Percentiles rank a stretch among this genome's conserved stretches.
Evolutionary conservation across 2,329 filamentous ascomycete genomes (phyloP).

Genomic region (Cladophialophora bantiana): DNA sequence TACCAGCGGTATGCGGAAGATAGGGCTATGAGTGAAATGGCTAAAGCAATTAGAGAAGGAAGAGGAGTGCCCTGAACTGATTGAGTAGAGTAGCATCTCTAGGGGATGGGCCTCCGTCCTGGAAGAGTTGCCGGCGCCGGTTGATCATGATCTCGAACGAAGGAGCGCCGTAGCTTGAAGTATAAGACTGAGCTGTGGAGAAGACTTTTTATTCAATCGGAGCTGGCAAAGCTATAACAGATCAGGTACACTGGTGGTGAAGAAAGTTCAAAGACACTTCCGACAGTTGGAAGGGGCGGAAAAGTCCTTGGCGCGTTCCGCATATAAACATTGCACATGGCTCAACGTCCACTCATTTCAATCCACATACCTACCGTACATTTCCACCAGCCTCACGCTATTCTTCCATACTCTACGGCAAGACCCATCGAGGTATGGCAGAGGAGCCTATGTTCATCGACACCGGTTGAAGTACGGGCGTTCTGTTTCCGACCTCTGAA

Average conservation of each 20-base stretch:
- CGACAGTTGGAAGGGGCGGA: no score
- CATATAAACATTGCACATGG: not conserved
- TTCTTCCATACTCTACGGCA: not conserved
- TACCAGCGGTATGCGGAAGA: constrained; percentile 74
- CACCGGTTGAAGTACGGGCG: constrained; percentile 14
- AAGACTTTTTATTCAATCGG: not conserved
- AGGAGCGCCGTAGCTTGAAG: not conserved
- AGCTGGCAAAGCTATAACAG: not conserved
- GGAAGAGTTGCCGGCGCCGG: not conserved
- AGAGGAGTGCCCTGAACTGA: constrained; percentile 63
- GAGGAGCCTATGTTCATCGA: not conserved
- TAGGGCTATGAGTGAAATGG: constrained; percentile 67
- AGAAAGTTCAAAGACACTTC: no score
- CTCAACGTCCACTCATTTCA: not conserved
- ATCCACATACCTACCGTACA: not conserved
- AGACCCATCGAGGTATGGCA: constrained; percentile 19
- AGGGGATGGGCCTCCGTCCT: not conserved
- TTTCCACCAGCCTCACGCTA: not conserved
- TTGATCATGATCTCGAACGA: not conserved
- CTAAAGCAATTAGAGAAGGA: constrained; percentile 68
- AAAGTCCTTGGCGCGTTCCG: not conserved
- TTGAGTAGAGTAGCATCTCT: not conserved
- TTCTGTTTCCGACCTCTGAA: not conserved
- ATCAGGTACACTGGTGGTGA: no score
- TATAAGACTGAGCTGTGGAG: not conserved